A percentile compares a stretch with the other conserved stretches of the same genome.
phyloP scores from a whole-genome alignment of 371 early-diverging fungal genomes.

The Parasitella parasitica region DNA sequence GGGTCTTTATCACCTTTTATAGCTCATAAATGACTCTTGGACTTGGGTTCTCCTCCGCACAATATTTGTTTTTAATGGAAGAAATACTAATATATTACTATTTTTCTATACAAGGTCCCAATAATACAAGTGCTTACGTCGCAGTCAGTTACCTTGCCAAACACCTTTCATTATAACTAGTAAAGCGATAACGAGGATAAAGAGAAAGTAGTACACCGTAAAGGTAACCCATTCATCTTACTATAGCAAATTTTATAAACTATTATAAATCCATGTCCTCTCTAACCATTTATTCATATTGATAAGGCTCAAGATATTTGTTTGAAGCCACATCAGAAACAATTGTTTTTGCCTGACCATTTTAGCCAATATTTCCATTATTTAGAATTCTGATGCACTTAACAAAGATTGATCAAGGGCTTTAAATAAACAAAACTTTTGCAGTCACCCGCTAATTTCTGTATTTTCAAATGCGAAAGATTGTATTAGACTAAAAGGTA shows the following conservation, averaged over 20 bases:
- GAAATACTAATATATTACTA: background rate
- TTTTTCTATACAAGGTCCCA: background rate
- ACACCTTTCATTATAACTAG: conserved; percentile 14
- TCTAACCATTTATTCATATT: conserved; percentile 14
- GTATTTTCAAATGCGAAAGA: too few species aligned
- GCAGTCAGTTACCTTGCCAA: conserved; percentile 4
- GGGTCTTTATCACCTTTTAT: background rate
- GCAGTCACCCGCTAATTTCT: background rate
- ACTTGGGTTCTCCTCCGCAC: background rate
- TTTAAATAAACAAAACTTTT: background rate
- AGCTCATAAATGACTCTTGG: background rate
- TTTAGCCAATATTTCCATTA: background rate
- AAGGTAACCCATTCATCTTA: conserved; percentile 14
- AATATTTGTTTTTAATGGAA: background rate
- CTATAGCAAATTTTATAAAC: conserved; percentile 11
- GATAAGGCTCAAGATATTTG: conserved; percentile 4
- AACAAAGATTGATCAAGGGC: background rate
- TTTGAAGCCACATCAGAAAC: conserved; percentile 6
- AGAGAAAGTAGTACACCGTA: conserved; percentile 10
- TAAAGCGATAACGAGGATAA: conserved; percentile 18
- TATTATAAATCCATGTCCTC: conserved; percentile 10
- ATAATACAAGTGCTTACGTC: background rate
- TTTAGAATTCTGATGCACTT: background rate
- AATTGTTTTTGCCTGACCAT: conserved; percentile 9
- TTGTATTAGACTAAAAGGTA: too few species aligned